phyloP scores from a whole-genome alignment of 2,329 filamentous ascomycete genomes.

The Fusarium sulawesiense region DNA sequence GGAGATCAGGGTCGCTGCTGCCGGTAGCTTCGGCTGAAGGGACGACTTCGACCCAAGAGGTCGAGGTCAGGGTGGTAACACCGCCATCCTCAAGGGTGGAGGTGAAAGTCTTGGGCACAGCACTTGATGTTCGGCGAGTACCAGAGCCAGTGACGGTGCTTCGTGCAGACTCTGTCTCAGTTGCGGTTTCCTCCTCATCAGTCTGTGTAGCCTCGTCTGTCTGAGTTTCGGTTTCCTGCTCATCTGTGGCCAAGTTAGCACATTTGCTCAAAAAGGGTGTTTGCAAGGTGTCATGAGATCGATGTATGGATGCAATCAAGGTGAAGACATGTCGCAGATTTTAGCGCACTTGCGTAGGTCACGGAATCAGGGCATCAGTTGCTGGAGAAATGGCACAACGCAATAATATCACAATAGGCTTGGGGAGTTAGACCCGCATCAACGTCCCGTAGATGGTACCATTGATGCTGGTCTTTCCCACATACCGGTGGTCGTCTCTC shows the following conservation, averaged over 20 bases:
- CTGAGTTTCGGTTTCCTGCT: conserved; percentile 24
- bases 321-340: neutral
- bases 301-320: conserved; percentile 20
- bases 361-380: conserved; percentile 3
- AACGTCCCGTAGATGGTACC: conserved; percentile 16
- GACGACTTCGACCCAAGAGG: conserved; percentile 60
- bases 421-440: conserved; percentile 31
- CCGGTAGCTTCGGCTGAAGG: conserved; percentile 49
- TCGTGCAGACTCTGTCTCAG: conserved; percentile 39
- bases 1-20: conserved; percentile 50
- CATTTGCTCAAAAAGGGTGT: neutral
- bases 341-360: conserved; percentile 43
- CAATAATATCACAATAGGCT: conserved; percentile 33
- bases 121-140: conserved; percentile 50
- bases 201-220: conserved; percentile 38
- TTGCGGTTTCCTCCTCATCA: conserved; percentile 31
- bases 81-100: conserved; percentile 59
- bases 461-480: conserved; percentile 41
- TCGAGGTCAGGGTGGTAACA: conserved; percentile 60
- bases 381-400: conserved; percentile 18
- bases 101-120: conserved; percentile 57
- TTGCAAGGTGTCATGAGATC: conserved; percentile 9
- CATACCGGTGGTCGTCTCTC: conserved; percentile 48
- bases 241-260: conserved; percentile 27
- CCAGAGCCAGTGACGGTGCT: conserved; percentile 51